These are phyloP conservation scores for Thuidium tamariscinum DNA, from an alignment of 225 moss, liverwort and hornwort genomes.

Conservation along the genomic window DNA sequence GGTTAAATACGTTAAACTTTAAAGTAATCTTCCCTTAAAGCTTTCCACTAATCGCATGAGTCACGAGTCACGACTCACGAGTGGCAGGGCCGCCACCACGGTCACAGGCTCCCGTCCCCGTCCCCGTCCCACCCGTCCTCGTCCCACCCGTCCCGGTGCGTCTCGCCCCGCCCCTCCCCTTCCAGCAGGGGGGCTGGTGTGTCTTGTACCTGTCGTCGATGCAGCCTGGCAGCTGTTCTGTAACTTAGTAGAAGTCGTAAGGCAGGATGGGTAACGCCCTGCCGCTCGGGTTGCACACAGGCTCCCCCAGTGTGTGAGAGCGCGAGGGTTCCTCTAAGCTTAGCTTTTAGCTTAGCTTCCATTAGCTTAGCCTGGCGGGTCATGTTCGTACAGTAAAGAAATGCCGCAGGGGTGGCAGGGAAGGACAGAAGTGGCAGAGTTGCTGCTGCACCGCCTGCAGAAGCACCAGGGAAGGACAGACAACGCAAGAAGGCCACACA, in stretches of 20 bases:
- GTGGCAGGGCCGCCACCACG: background rate
- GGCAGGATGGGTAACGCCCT: background rate
- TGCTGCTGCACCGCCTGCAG: background rate
- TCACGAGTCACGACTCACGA: background rate
- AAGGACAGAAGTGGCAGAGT: conserved; percentile 13
- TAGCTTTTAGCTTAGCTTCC: background rate
- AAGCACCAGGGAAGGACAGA: conserved; percentile 3
- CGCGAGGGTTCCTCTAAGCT: background rate
- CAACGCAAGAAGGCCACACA: background rate
- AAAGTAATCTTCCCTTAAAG: background rate
- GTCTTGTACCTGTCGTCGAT: conserved; percentile 26
- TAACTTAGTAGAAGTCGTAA: background rate
- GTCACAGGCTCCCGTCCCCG: background rate
- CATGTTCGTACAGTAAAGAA: conserved; percentile 2
- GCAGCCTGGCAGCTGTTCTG: conserved; percentile 18
- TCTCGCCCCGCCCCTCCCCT: background rate
- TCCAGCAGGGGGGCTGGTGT: background rate
- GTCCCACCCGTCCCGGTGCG: background rate
- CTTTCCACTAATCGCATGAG: background rate
- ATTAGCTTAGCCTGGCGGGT: background rate
- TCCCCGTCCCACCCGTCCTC: background rate
- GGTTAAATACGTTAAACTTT: too few relatives aligned
- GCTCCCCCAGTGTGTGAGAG: background rate
- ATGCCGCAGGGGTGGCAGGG: conserved; percentile 12
- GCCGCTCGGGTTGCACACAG: background rate